Evolutionary conservation across 2,329 filamentous ascomycete species (phyloP), one percentile per base, ranked within the genome.

Genomic region (Raffaelea deltoideospora): DNA sequence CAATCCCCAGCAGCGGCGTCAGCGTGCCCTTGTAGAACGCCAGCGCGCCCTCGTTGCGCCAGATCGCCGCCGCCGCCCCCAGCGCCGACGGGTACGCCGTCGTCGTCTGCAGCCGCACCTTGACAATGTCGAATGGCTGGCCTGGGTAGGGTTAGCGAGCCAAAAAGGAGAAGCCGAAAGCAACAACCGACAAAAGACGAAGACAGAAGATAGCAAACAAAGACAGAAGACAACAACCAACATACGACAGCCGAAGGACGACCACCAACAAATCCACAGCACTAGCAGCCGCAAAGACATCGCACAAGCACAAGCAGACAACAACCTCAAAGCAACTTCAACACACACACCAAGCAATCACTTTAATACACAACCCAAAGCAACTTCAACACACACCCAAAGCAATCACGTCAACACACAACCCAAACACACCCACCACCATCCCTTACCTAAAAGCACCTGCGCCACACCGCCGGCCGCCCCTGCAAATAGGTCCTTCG

Each of bases 1-100:
- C 90, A 53, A 98, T 96, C 47, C 90, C 90, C 39, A 98, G 73
- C 38, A 98, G 69, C 0, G 90, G 90, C 5, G 90, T 96, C 39
- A 98, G 67, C 0, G 90, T 96, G 51, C 90, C 90, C 62, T 98
- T 98, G 74, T 98, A 98, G 66, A 98, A 98, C 39, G 90, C 90
- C 11, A 82, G 62, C 3, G 86, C 69, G 2, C 90, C 90, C 58
- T 98, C 90, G 51, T 84, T 79, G 50, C 74, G 76, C 60, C 84
- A 84, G 62, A 98, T 96, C 44, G 79, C 74, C 35, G 70, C 69
- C 8, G 87, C 90, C 47, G 83, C 84, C 50, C 84, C 69, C 33
- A 92, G 60, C 37, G 90, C 90, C 45, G 74, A 79, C 37, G 72
- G 68, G 67, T 95, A 93, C 48, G 83, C 72, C 18, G 70, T 76